Evolutionary conservation across 1,284 basidiomycete genomes (phyloP).

Genomic region (Trichosporon inkin): DNA sequence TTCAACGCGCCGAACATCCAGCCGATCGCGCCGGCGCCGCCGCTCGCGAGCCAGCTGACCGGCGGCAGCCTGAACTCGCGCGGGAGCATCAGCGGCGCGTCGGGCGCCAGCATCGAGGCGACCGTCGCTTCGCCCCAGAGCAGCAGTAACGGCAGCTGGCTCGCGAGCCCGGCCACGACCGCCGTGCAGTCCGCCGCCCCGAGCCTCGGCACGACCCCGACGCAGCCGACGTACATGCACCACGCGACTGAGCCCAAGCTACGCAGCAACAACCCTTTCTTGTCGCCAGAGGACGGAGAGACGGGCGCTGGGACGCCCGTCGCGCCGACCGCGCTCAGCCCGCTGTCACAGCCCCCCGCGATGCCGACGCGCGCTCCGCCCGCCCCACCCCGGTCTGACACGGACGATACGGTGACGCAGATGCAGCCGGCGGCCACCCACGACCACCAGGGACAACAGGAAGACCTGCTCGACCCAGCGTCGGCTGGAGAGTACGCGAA

Average conservation of each 20-base stretch:
- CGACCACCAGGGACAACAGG: background rate
- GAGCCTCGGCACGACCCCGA: background rate
- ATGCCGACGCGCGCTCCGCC: background rate
- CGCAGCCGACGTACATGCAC: slow-evolving; percentile 5
- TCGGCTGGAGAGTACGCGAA: background rate
- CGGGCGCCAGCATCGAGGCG: slow-evolving; percentile 3
- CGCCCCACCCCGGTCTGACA: background rate
- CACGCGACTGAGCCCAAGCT: slow-evolving; percentile 13
- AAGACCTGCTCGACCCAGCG: background rate
- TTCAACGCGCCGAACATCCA: slow-evolving; percentile 11
- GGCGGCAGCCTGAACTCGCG: slow-evolving; percentile 12
- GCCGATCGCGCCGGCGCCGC: slow-evolving; percentile 10
- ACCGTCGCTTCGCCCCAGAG: background rate
- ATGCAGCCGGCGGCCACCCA: no score
- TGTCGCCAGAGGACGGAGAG: slow-evolving; percentile 64
- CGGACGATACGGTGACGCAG: background rate
- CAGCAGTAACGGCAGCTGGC: background rate
- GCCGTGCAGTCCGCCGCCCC: background rate
- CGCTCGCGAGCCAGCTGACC: slow-evolving; percentile 22
- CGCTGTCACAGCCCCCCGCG: background rate
- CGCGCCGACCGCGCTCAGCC: background rate
- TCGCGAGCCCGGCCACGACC: background rate
- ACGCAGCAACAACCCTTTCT: slow-evolving; percentile 50
- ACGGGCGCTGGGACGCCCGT: background rate
- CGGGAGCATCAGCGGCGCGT: background rate